phyloP scores from a whole-genome alignment of 2,329 filamentous ascomycete species.

The Apiospora malaysiana region DNA sequence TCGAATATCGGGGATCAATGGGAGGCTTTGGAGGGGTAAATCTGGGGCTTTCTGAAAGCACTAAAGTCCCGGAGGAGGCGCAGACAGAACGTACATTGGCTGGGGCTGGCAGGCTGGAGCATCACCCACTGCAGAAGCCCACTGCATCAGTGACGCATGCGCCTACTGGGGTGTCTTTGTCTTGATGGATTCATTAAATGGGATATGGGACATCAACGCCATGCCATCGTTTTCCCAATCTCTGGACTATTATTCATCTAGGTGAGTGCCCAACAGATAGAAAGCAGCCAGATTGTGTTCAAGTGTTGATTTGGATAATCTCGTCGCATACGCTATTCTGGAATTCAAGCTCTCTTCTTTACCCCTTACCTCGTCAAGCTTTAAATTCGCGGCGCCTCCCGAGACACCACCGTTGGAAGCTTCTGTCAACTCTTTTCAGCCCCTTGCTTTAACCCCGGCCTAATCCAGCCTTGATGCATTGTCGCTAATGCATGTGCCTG shows the following conservation, averaged over 20 bases:
- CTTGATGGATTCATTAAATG: not conserved
- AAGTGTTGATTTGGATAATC: not conserved
- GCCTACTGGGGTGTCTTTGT: not conserved
- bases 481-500: conserved; percentile 1
- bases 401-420: conserved; percentile 1
- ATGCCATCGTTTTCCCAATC: no score
- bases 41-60: not conserved
- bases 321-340: not conserved
- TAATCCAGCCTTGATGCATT: not conserved
- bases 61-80: not conserved
- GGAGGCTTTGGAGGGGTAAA: conserved; percentile 9
- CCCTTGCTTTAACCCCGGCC: not conserved
- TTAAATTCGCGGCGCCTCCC: not conserved
- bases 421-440: not conserved
- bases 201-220: no score
- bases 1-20: not conserved
- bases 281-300: no score
- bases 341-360: not conserved
- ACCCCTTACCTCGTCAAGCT: not conserved
- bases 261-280: no score
- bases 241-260: no score
- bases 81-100: not conserved
- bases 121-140: not conserved
- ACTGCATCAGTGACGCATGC: not conserved
- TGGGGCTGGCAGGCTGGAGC: not conserved